phyloP scores from a whole-genome alignment of 2,329 filamentous ascomycete genomes.

The Chaetomiaceae sp. region DNA sequence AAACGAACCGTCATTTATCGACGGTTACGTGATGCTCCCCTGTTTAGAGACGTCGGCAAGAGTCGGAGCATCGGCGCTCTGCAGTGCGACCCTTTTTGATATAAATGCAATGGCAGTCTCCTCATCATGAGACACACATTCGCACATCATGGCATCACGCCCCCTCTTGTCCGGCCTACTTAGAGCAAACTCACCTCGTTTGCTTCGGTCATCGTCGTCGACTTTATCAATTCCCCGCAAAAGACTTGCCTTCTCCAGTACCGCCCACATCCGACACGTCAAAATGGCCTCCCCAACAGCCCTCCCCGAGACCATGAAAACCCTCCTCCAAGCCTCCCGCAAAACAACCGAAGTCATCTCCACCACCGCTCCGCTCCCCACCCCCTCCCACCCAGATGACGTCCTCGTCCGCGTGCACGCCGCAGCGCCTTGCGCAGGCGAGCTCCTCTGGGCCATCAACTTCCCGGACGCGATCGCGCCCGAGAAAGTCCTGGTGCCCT shows the following conservation, averaged over 20 bases:
- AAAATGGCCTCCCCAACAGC: conserved; percentile 14
- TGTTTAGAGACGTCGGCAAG: background rate
- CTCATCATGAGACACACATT: background rate
- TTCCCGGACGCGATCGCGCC: conserved; percentile 26
- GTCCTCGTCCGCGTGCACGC: conserved; percentile 32
- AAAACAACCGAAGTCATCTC: conserved; percentile 29
- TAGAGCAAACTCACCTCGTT: background rate
- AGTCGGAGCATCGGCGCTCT: background rate
- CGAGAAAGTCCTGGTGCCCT: conserved; percentile 27
- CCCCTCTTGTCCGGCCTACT: background rate
- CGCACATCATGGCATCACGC: background rate
- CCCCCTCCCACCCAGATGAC: conserved; percentile 26
- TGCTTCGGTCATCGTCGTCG: background rate
- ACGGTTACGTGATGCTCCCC: background rate
- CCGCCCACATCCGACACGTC: background rate
- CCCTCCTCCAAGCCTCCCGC: conserved; percentile 30
- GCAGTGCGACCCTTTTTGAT: background rate
- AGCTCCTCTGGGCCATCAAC: conserved; percentile 30
- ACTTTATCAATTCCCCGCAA: background rate
- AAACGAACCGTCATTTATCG: conserved; percentile 2
- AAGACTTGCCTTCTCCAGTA: background rate
- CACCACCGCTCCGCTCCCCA: conserved; percentile 25
- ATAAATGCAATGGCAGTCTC: background rate
- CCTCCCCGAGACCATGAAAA: conserved; percentile 25
- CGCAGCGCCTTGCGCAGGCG: conserved; percentile 31